Base-by-base conservation (phyloP, 2,329 filamentous ascomycete genomes). In the Aureobasidium sp. region DNA sequence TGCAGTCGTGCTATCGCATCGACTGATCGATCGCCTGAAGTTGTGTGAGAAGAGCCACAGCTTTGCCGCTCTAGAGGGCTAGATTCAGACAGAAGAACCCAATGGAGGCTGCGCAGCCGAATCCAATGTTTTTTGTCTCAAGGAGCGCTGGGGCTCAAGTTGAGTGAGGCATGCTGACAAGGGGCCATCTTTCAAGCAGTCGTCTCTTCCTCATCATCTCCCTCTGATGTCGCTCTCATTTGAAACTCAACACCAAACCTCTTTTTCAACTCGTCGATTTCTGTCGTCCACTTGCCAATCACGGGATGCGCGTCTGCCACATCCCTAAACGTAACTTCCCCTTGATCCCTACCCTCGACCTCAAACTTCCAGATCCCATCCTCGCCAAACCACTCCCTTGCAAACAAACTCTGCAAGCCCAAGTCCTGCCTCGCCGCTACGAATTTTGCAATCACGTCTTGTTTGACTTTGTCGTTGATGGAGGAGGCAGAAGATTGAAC, bases 341-440 rank as follows among this genome's bases (percentile, higher is more conserved):
- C 71, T 5, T 70, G 72, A 10, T 70, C 72, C n/a, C n/a, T 21
- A 13, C 70, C 69, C 25, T 47, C 1, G 2, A 75, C 75, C 21
- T 73, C 69, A 34, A 89, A 93, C 67, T 76, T 85, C 87, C 88
- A 91, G 42, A 85, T 83, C 0, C 89, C 89, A 69, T 90, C 87
- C 11, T 81, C 75, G 3, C 82, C 82, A 78, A 89, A 90, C 73
- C 82, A 91, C n/a, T 83, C 78, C 25, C 76, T 69, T 1, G 79
- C 82, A 72, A 93, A 90, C 32, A 95, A 76, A 48, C 75, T 77
- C 68, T 82, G 78, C 14, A 86, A 81, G 59, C 73, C 72, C 57
- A 75, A 64, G 50, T 73, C 71, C 41, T 78, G 74, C 1, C 69
- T 69, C 1, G 83, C 69, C 30, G 65, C 8, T 74, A 65, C 49